phyloP scores from a whole-genome alignment of 352 stramenopile genomes.

The Thalassiosira mediterranea region DNA sequence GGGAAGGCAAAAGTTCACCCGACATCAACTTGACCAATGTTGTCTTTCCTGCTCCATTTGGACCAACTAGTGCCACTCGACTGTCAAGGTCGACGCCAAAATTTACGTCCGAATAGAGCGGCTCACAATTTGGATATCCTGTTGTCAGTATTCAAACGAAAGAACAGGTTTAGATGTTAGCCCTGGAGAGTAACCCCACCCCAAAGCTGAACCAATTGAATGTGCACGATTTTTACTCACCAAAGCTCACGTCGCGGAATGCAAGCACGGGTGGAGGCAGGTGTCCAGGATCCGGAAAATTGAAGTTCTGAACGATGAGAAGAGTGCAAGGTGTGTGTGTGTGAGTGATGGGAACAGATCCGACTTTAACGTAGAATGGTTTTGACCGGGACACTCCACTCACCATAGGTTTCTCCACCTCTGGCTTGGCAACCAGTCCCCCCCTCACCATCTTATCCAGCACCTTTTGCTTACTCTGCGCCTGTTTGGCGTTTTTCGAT shows the following conservation, averaged over 20 bases:
- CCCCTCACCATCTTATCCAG: constrained; percentile 97
- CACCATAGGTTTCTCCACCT: constrained; percentile 86
- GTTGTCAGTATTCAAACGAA: too few relatives aligned
- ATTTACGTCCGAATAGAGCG: constrained; percentile 92
- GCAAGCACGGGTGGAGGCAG: constrained; percentile 95
- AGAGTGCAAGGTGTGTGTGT: too few relatives aligned
- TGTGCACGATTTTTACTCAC: too few relatives aligned
- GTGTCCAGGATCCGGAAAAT: constrained; percentile 93
- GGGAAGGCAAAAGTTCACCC: constrained; percentile 91
- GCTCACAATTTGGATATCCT: constrained; percentile 88
- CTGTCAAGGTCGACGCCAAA: constrained; percentile 97
- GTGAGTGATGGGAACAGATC: too few relatives aligned
- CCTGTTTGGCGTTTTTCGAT: constrained; percentile 96
- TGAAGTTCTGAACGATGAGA: too few relatives aligned
- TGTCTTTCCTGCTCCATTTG: constrained; percentile 93
- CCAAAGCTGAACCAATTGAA: too few relatives aligned
- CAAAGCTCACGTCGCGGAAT: constrained; percentile 97
- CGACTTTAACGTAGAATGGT: too few relatives aligned
- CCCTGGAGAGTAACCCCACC: too few relatives aligned
- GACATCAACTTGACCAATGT: constrained; percentile 92
- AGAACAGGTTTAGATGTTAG: too few relatives aligned
- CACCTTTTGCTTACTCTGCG: constrained; percentile 97
- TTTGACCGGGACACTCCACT: too few relatives aligned
- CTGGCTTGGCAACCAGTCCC: constrained; percentile 93
- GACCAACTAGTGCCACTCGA: constrained; percentile 92